Base-by-base conservation (phyloP, 768 basidiomycete genomes). In the Astraeus odoratus region DNA sequence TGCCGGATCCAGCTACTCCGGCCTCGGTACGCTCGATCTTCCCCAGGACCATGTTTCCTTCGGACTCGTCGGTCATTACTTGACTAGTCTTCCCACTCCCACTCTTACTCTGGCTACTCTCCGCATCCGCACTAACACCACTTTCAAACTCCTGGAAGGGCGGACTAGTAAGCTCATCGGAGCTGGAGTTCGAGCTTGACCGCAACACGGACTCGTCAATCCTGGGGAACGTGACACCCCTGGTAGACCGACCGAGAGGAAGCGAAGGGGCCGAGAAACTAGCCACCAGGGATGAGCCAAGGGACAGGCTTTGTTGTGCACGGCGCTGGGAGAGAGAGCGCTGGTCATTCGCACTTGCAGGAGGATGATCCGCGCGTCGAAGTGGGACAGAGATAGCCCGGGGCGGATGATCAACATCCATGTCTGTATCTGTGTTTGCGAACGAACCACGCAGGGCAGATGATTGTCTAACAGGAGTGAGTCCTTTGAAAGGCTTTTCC, bases 401-500 rank as follows among this genome's bases (percentile, higher is more conserved):
- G 5, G 49, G 35, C 4, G 55, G 57, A 29, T 20, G 36, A 26
- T 64, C 64, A 26, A 59, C 25, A 40, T 65, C 58, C 58, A 63
- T 63, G 35, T 59, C 52, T 26, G 45, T 39, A 12, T 38, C 22
- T 13, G 30, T 24, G 13, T 16, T 16, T 18, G 30, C 16, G 22
- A 35, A 47, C 35, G 46, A 43, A 6, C 15, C 30, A 10, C 40
- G 44, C 29, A 44, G 16, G 13, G n/a, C 43, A 4, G 47, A 51
- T 25, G 50, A 43, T 25, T 38, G 50, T 36, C 40, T 47, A 26
- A 50, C 41, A 18, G 36, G 23, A 13, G 27, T n/a, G n/a, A 20
- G 46, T 12, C 20, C 19, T 45, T 50, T 52, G 35, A 8, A 29
- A 22, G 27, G 46, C 39, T 43, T 48, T 23, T 35, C 36, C 6